Base-by-base conservation (phyloP, 306 rosid genomes). In the Prunus armeniaca region DNA sequence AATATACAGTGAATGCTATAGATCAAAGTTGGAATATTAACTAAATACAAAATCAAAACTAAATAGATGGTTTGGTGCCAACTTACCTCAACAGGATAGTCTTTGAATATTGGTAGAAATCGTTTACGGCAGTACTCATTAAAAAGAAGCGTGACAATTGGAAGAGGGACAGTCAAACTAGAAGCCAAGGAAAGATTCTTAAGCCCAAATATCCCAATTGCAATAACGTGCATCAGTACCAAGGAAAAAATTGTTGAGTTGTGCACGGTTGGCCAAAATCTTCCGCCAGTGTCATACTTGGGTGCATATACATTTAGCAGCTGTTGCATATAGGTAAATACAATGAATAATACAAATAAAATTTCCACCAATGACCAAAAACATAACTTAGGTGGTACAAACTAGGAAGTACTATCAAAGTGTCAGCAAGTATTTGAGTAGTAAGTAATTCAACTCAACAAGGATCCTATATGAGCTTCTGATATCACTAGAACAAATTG, bases 191-290 rank as follows among this genome's bases (percentile, higher is more conserved):
- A 88, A 77, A 91, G 80, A 71, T 84, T 70, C 84, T 91, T 93
- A 75, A 91, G 80, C 60, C 98, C 94, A 57, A 93, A 93, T 49
- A 91, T 67, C 24, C 98, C 98, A 80, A 93, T 86, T 22, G 88
- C 91, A 78, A 93, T 91, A 50, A 91, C 62, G 78, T 93, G 98
- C 98, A 93, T 93, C 65, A 93, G 84, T 55, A 88, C 63, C 86
- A 93, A 83, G 24, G 96, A 86, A 80, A 91, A 93, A 61, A 93
- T 84, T 46, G 89, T 89, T 24, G 96, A 89, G 51, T 56, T 18
- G 78, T 91, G 97, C 75, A 93, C 95, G 28, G 77, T 86, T 8
- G 91, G 88, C 98, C 98, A 93, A 81, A 83, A 85, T 83, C 76
- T 81, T 75, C 98, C 98, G 2, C 85, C 96, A 47, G 89, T 81